Conservation (phyloP, 2,329 filamentous ascomycete genomes). For the Fusarium udum region DNA sequence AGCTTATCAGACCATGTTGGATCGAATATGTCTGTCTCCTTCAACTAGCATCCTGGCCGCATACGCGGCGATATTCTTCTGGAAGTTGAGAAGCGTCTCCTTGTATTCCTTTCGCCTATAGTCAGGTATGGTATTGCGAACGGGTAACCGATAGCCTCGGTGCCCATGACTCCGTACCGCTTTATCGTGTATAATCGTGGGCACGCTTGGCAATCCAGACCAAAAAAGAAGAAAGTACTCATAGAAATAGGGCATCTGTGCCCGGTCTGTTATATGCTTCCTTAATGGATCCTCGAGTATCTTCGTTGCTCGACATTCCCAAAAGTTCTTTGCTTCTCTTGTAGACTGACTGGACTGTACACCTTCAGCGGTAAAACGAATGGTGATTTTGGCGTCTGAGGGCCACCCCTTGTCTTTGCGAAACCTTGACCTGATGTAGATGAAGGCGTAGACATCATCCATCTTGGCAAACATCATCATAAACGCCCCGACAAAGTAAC, state of each 20-base stretch:
- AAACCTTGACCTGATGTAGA: not conserved
- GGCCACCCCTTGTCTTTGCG: no score
- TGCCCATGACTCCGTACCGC: not conserved
- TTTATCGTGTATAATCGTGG: not conserved
- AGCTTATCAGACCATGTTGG: not conserved
- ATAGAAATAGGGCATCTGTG: constrained; percentile 16
- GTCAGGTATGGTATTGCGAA: no score
- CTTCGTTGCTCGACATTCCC: constrained; percentile 13
- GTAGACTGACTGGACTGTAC: not conserved
- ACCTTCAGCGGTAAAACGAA: constrained; percentile 10
- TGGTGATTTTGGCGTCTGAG: not conserved
- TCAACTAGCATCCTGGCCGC: not conserved
- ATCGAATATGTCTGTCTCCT: not conserved
- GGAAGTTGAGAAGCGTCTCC: not conserved
- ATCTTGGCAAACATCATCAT: constrained; percentile 27
- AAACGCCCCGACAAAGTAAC: constrained; percentile 9
- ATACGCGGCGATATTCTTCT: not conserved
- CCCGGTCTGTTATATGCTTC: not conserved
- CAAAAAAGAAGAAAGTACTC: constrained; percentile 14
- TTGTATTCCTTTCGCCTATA: not conserved
- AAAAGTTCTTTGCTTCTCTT: constrained; percentile 25
- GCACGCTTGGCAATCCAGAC: not conserved
- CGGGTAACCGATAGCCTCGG: not conserved
- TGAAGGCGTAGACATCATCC: not conserved
- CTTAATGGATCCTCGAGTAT: not conserved